A percentile compares a stretch with the other conserved stretches of the same genome.
Evolutionary conservation across 768 basidiomycete species (phyloP).

Genomic region (Coprinopsis marcescibilis): DNA sequence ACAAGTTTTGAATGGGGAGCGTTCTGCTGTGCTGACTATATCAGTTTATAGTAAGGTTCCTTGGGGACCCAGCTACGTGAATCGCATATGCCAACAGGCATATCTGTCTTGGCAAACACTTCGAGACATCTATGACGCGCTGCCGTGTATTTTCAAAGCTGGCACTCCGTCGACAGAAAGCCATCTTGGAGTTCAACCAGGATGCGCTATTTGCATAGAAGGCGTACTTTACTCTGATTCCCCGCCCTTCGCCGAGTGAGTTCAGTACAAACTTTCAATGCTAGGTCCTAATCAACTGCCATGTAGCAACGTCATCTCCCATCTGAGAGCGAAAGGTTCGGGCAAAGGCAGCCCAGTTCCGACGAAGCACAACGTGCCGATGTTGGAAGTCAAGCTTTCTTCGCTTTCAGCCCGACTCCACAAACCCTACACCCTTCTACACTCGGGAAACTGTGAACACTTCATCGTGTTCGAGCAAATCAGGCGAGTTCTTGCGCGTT

Average conservation of each 20-base stretch:
- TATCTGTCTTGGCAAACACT: constrained; percentile 70
- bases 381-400: constrained; percentile 44
- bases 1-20: constrained; percentile 14
- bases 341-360: constrained; percentile 20
- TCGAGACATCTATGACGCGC: constrained; percentile 48
- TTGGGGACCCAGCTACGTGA: constrained; percentile 56
- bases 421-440: constrained; percentile 78
- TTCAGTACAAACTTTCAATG: background rate
- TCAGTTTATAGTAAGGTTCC: constrained; percentile 55
- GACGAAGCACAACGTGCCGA: constrained; percentile 34
- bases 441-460: constrained; percentile 80
- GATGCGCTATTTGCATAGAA: constrained; percentile 58
- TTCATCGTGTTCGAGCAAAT: constrained; percentile 70
- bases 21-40: constrained; percentile 49
- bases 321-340: constrained; percentile 28
- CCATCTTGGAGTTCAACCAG: constrained; percentile 15
- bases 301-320: constrained; percentile 41
- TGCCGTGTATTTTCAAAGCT: constrained; percentile 59
- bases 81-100: constrained; percentile 63
- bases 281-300: background rate
- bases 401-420: constrained; percentile 58
- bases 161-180: constrained; percentile 23
- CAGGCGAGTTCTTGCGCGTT: constrained; percentile 44
- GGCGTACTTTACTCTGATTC: constrained; percentile 52
- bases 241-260: background rate